These are phyloP conservation scores for Ophiocordyceps camponoti-leonardi DNA, from an alignment of 2,329 filamentous ascomycete genomes.

Conservation along the genomic window DNA sequence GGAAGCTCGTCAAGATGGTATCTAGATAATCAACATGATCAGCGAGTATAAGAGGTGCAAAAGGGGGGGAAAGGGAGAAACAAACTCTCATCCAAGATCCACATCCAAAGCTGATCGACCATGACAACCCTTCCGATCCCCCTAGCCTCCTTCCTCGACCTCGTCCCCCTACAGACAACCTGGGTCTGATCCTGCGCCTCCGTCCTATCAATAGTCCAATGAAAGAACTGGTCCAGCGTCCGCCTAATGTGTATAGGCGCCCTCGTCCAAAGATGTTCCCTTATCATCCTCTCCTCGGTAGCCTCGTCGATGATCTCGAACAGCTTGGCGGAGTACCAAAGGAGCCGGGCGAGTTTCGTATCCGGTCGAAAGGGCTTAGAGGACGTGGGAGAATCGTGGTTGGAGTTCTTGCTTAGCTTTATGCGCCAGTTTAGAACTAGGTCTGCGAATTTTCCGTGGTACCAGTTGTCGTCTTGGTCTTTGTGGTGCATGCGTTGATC, in stretches of 20 bases:
- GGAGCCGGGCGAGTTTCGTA: background rate
- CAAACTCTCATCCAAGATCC: background rate
- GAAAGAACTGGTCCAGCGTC: background rate
- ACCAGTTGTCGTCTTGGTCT: background rate
- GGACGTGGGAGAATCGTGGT: no score
- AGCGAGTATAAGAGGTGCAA: no score
- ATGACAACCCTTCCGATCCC: background rate
- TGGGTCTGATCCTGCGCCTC: background rate
- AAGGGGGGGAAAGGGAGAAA: background rate
- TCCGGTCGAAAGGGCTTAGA: background rate
- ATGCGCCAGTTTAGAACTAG: background rate
- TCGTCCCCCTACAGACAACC: background rate
- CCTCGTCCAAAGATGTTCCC: background rate
- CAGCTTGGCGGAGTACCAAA: background rate
- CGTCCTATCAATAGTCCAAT: background rate
- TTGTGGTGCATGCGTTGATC: no score
- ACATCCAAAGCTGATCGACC: background rate
- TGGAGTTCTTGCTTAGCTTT: background rate
- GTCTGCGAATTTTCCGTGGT: background rate
- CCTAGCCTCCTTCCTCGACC: background rate
- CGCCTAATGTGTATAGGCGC: background rate
- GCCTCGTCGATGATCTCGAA: background rate
- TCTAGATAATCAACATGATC: no score
- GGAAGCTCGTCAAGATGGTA: background rate
- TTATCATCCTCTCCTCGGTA: background rate